Evolutionary conservation across 2,329 filamentous ascomycete species (phyloP), one percentile per base, ranked within the genome.

Genomic region (Monosporascus sp.): DNA sequence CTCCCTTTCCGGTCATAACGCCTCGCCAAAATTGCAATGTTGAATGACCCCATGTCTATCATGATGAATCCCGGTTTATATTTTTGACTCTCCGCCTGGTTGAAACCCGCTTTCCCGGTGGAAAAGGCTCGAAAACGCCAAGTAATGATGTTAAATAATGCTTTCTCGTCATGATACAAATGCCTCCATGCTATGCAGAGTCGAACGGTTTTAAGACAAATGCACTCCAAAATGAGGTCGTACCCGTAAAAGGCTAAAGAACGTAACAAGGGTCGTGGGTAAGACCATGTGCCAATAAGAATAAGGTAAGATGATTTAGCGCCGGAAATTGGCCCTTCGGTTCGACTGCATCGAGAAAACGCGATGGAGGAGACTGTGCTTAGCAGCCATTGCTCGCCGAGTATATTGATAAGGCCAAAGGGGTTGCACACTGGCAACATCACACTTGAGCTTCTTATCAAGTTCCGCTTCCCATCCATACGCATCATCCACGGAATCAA

Each of bases 401-500:
- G 22, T 27, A 24, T 65, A 66, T 24, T 67, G 59, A 44, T 61
- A 62, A 27, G 62, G 50, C 47, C 54, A 64, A 5, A 58, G 47
- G 14, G 53, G 39, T 35, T 57, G 52, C 15, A 56, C 49, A 48
- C 57, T 55, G 27, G 55, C 52, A 43, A 61, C 57, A 48, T 57
- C 55, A 50, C 60, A 66, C 15, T 57, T 53, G 38, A 60, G 49
- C 52, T 65, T 65, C 52, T 62, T 63, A 20, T 73, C 68, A 20
- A 75, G 67, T 57, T 77, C 77, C 9, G 76, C 77, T 54, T 82
- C 78, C 79, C 79, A 82, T 14, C 79, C 79, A 52, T 82, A 82
- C 5, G 72, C 59, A 52, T 82, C 78, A 2, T 69, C 63, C 6
- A 65, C 64, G 4, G 66, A 65, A 15, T 61, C 62, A 8, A 61